Percentiles rank a stretch among this genome's conserved stretches.
Conservation (phyloP, 768 basidiomycete species). For the Gloeophyllum trabeum region DNA sequence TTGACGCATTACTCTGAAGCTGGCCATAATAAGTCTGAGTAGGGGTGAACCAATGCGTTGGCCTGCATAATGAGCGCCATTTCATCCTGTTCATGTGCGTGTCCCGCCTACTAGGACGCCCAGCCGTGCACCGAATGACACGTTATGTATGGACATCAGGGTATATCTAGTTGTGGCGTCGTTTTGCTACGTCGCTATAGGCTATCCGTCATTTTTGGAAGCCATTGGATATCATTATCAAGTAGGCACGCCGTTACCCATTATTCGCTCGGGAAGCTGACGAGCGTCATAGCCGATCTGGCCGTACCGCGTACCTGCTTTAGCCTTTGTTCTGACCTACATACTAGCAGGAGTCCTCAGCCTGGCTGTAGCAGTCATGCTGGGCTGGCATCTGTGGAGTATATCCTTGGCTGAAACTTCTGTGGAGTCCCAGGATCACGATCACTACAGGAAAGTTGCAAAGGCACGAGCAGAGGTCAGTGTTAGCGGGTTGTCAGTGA, state of each 20-base stretch:
- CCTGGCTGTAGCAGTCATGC: conserved; percentile 64
- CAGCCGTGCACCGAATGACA: neutral
- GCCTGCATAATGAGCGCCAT: conserved; percentile 89
- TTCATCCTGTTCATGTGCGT: conserved; percentile 90
- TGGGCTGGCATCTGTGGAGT: conserved; percentile 61
- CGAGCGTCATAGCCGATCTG: conserved; percentile 25
- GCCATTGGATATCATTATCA: conserved; percentile 45
- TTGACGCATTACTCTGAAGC: conserved; percentile 1
- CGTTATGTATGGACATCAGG: too few species aligned
- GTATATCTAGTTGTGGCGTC: conserved; percentile 70
- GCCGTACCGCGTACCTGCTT: conserved; percentile 52
- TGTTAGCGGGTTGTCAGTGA: conserved; percentile 4
- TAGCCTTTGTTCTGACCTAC: conserved; percentile 64
- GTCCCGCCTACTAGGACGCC: neutral
- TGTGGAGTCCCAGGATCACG: conserved; percentile 85
- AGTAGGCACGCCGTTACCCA: too few species aligned
- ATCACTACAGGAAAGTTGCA: conserved; percentile 63
- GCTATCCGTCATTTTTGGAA: conserved; percentile 47
- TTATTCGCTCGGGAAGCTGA: too few species aligned
- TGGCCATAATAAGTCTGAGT: conserved; percentile 3
- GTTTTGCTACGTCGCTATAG: conserved; percentile 46
- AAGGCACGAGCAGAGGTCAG: conserved; percentile 57
- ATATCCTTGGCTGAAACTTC: conserved; percentile 71
- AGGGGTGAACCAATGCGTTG: conserved; percentile 99
- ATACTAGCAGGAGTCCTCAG: conserved; percentile 68